phyloP scores from a whole-genome alignment of 495 filamentous ascomycete species.

The Neurospora sp. region DNA sequence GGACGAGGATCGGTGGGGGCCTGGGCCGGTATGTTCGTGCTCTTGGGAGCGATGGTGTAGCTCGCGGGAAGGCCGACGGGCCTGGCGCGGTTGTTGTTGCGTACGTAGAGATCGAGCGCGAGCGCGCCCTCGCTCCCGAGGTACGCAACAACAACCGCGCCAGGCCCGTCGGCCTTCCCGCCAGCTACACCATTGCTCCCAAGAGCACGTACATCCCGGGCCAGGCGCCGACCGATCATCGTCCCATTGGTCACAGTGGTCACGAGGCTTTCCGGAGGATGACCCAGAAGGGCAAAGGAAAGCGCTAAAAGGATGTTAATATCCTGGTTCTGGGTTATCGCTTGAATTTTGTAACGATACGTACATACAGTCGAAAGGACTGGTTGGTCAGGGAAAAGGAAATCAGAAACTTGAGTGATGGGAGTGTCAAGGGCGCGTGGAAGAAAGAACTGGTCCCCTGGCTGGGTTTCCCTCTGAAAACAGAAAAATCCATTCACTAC shows the following conservation, averaged over 20 bases:
- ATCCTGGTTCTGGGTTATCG: conserved; percentile 2
- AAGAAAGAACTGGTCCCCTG: background rate
- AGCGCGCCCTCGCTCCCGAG: conserved; percentile 59
- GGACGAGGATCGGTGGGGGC: conserved; percentile 39
- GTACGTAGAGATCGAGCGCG: conserved; percentile 23
- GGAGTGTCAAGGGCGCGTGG: background rate
- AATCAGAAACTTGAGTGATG: background rate
- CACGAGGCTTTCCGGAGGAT: conserved; percentile 76
- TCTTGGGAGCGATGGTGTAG: conserved; percentile 70
- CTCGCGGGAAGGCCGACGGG: conserved; percentile 59
- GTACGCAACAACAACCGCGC: conserved; percentile 58
- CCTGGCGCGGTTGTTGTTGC: conserved; percentile 60
- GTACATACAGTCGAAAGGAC: background rate
- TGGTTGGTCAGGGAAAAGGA: background rate
- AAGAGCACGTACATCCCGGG: conserved; percentile 42
- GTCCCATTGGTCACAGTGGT: conserved; percentile 61
- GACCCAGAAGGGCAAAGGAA: conserved; percentile 59
- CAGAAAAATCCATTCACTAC: background rate
- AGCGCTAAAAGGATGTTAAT: conserved; percentile 17
- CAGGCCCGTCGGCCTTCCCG: conserved; percentile 54
- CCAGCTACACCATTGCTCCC: conserved; percentile 76
- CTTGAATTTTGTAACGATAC: background rate
- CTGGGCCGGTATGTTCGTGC: conserved; percentile 37
- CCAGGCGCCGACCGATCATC: conserved; percentile 26
- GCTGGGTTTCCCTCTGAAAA: background rate